phyloP scores from a whole-genome alignment of 805 yeast species.

The Lipomyces yamadae region DNA sequence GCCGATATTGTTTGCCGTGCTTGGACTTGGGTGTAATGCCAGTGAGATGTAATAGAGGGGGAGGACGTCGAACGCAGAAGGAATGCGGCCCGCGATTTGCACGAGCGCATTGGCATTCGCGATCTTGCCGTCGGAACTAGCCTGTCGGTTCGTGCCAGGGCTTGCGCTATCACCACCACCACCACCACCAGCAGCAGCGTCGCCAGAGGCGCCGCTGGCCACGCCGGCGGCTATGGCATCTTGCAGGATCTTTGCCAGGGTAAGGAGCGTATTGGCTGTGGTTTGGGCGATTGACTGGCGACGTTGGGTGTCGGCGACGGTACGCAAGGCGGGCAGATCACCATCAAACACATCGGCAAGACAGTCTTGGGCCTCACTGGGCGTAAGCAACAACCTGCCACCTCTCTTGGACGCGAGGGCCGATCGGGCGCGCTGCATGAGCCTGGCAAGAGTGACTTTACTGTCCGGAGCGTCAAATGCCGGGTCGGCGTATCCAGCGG shows the following conservation, averaged over 20 bases:
- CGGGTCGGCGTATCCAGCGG: conserved; percentile 14
- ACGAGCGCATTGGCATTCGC: conserved; percentile 32
- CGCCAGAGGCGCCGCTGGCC: conserved; percentile 18
- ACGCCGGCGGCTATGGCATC: conserved; percentile 44
- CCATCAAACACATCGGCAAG: conserved; percentile 37
- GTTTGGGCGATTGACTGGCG: conserved; percentile 32
- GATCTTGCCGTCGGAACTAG: conserved; percentile 11
- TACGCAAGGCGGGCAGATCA: conserved; percentile 24
- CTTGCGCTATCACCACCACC: too few species aligned
- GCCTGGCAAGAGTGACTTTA: conserved; percentile 17
- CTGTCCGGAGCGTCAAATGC: conserved; percentile 7
- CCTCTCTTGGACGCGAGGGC: conserved; percentile 22
- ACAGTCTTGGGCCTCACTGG: conserved; percentile 30
- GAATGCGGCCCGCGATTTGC: conserved; percentile 40
- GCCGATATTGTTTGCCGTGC: conserved; percentile 46
- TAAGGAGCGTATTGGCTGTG: conserved; percentile 43
- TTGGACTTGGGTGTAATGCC: conserved; percentile 43
- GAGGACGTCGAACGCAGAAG: conserved; percentile 41
- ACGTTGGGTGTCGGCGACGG: conserved; percentile 20
- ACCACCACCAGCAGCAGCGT: background rate
- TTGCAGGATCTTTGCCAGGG: conserved; percentile 45
- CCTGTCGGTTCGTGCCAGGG: conserved; percentile 1
- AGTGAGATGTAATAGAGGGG: conserved; percentile 43
- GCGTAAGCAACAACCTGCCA: conserved; percentile 26
- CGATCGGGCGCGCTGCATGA: conserved; percentile 19